Evolutionary conservation across 139 green algal species (phyloP).

Genomic region (Diplosphaera chodatii): DNA sequence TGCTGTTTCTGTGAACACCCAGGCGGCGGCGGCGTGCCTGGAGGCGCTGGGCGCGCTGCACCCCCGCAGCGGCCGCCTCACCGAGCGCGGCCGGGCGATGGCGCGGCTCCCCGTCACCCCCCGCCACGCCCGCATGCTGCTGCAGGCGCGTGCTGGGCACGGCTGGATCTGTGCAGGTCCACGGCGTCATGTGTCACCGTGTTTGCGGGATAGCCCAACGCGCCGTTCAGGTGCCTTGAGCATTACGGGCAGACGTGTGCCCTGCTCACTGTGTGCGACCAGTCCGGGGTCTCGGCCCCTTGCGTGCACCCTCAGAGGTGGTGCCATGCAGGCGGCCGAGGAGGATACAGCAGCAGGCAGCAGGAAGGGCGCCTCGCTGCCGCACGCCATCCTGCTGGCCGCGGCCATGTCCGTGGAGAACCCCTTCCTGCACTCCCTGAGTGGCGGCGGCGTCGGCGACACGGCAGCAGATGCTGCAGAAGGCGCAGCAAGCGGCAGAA

Average conservation of each 20-base stretch:
- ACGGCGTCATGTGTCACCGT: too few relatives aligned
- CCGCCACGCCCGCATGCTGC: conserved; percentile 83
- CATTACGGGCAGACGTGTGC: too few relatives aligned
- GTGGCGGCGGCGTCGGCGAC: conserved; percentile 4
- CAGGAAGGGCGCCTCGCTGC: conserved; percentile 25
- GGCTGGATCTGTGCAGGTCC: too few relatives aligned
- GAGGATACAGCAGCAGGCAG: background rate
- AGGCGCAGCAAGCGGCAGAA: background rate
- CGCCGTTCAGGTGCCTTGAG: too few relatives aligned
- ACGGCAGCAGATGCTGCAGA: background rate
- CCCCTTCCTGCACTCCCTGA: conserved; percentile 68
- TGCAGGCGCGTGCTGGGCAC: conserved; percentile 48
- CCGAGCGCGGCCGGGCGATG: conserved; percentile 74
- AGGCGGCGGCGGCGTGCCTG: conserved; percentile 52
- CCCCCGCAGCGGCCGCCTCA: conserved; percentile 37
- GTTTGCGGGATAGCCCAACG: too few relatives aligned
- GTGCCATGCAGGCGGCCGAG: background rate
- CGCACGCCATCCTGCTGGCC: conserved; percentile 73
- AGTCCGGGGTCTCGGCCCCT: too few relatives aligned
- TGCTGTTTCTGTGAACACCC: background rate
- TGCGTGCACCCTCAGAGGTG: too few relatives aligned
- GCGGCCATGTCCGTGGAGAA: conserved; percentile 75
- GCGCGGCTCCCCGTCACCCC: conserved; percentile 77
- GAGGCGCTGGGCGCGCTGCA: conserved; percentile 57
- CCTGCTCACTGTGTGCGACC: too few relatives aligned